Evolutionary conservation across 257 asterid genomes (phyloP), one percentile per base, ranked within the genome.

Genomic region (Solanum chiquidenum): DNA sequence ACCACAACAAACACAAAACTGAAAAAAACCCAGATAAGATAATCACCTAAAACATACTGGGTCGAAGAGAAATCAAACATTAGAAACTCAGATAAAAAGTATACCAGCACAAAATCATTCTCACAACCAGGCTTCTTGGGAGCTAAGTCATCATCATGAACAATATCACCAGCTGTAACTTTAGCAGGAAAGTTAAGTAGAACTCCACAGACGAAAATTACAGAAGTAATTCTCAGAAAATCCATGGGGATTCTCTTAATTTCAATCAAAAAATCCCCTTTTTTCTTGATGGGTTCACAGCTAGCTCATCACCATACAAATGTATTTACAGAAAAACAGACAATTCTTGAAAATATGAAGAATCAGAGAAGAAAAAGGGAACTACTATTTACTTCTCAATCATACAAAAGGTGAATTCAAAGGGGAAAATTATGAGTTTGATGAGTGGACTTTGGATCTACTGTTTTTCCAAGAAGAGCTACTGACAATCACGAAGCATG

Each of bases 91-190:
- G 20, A 46, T 0, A 75, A 55, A 37, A 16, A 20, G 71, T 84
- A 9, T 93, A 96, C 99, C 98, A 95, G 93, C 83, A 96, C 95
- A 87, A 95, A 96, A 87, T 93, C 94, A 87, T 96, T 96, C 88
- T 92, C 96, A 74, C 99, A 96, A 31, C 99, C 99, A 69, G 99
- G 99, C 88, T 95, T 95, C 76, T 94, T 94, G 33, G 99, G 99
- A 31, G 91, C 89, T 18, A 77, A 84, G 55, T 91, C 88, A 37
- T 89, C 86, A 40, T 91, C 91, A 64, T 96, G 98, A 89, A 96
- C 97, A 87, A 95, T 96, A 89, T 96, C 99, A 84, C 98, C 95
- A 31, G 94, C 98, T 12, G 88, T 88, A 60, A 93, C 97, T 89
- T 44, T 49, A 64, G 86, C 89, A 34, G 92, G 92, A 58, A 58